A percentile compares a stretch with the other conserved stretches of the same genome.
Conservation (phyloP, 345 rosid species). For the Bruguiera gymnorhiza region DNA sequence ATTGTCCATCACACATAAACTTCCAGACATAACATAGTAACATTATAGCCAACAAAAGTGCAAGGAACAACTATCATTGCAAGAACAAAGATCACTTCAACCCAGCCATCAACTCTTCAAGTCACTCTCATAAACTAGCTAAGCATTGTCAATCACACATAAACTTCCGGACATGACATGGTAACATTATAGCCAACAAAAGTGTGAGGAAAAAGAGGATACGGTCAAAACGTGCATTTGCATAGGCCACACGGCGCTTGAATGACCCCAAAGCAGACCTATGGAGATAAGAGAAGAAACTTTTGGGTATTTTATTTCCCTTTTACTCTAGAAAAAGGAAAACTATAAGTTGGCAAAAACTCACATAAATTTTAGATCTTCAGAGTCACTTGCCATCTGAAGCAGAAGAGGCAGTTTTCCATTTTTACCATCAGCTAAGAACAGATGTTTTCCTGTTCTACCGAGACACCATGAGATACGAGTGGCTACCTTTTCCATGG, state of each 20-base stretch:
- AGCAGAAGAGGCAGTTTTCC: constrained; percentile 78
- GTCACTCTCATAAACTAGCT: neutral
- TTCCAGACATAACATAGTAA: neutral
- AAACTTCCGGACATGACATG: neutral
- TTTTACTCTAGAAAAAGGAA: neutral
- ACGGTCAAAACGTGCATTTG: constrained; percentile 76
- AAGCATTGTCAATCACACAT: constrained; percentile 7
- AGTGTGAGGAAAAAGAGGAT: constrained; percentile 38
- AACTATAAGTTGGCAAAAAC: constrained; percentile 27
- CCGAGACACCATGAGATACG: constrained; percentile 63
- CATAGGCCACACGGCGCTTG: constrained; percentile 71
- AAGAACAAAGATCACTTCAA: neutral
- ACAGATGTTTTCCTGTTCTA: constrained; percentile 80
- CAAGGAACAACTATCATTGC: neutral
- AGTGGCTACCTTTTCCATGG: constrained; percentile 61
- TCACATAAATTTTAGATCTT: constrained; percentile 78
- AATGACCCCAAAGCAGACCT: constrained; percentile 86
- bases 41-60: neutral
- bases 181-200: neutral
- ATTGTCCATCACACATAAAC: constrained; percentile 5
- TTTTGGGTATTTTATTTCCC: constrained; percentile 1
- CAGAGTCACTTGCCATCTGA: constrained; percentile 60
- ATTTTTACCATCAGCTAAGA: constrained; percentile 54
- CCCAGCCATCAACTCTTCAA: neutral
- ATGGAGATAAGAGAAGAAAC: constrained; percentile 25